Conservation (phyloP, 768 basidiomycete genomes). For the Auricularia cornea region DNA sequence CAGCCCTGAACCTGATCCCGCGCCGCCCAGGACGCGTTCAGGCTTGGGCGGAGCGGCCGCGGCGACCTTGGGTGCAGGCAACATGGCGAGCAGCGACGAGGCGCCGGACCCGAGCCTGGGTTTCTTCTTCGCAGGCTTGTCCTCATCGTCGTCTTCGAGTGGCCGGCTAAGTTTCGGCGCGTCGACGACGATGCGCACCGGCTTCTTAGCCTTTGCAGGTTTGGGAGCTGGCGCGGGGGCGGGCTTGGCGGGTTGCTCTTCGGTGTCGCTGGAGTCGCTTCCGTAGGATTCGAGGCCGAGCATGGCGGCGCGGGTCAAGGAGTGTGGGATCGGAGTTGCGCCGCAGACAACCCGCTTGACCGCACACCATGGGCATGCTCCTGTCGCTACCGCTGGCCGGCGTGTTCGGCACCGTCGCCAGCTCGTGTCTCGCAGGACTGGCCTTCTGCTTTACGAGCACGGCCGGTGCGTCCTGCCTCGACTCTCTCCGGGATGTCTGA, state of each 20-base stretch:
- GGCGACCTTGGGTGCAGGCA: constrained; percentile 64
- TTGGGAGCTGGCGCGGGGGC: constrained; percentile 9
- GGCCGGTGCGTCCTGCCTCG: constrained; percentile 43
- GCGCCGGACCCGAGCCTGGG: constrained; percentile 38
- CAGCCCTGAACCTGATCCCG: constrained; percentile 48
- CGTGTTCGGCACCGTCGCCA: constrained; percentile 57
- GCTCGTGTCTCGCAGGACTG: constrained; percentile 75
- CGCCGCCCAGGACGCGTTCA: constrained; percentile 57
- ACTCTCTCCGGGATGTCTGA: constrained; percentile 7
- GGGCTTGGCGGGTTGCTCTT: constrained; percentile 26
- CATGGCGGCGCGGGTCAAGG: constrained; percentile 32
- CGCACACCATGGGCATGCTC: constrained; percentile 54
- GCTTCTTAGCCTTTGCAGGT: constrained; percentile 37
- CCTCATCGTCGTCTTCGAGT: constrained; percentile 31
- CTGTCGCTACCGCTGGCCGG: constrained; percentile 68
- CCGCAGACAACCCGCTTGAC: not conserved
- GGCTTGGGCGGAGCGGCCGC: constrained; percentile 32
- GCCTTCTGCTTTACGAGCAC: constrained; percentile 85
- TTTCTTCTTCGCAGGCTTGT: constrained; percentile 49
- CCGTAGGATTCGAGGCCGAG: constrained; percentile 72
- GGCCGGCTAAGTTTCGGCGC: constrained; percentile 38
- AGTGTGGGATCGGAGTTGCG: not conserved
- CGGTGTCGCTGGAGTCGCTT: constrained; percentile 55
- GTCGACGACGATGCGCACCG: constrained; percentile 55
- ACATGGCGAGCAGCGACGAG: constrained; percentile 62